These are phyloP conservation scores for Poteriospumella lacustris DNA, from an alignment of 108 stramenopile species.

Conservation along the genomic window DNA sequence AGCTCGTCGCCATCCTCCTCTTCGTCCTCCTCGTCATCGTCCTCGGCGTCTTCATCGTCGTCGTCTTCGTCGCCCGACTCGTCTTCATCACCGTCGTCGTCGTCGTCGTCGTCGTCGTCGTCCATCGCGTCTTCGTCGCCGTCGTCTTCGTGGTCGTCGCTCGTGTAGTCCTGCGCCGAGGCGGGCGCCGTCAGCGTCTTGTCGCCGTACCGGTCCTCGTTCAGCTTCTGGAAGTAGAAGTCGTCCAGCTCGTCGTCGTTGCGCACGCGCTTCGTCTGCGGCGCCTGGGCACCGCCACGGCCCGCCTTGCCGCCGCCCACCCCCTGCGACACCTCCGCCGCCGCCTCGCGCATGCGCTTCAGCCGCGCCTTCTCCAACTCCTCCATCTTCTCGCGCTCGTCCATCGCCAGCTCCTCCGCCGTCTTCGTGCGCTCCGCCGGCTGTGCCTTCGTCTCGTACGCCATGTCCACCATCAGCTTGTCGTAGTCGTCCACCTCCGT, in stretches of 20 bases:
- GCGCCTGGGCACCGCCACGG: not conserved
- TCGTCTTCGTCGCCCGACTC: conserved; percentile 72
- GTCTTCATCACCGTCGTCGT: conserved; percentile 61
- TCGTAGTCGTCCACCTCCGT: conserved; percentile 70
- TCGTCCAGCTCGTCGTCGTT: not conserved
- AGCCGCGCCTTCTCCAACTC: conserved; percentile 76
- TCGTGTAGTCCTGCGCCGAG: not conserved
- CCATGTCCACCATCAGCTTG: conserved; percentile 30
- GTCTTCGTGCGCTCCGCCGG: conserved; percentile 90
- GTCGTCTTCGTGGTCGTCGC: not conserved
- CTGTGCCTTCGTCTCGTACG: conserved; percentile 52
- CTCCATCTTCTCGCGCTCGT: conserved; percentile 75
- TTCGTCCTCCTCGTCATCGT: not conserved
- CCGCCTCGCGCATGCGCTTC: conserved; percentile 65
- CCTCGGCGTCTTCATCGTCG: conserved; percentile 52
- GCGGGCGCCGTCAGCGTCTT: not conserved
- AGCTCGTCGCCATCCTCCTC: not conserved
- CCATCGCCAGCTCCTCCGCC: conserved; percentile 84
- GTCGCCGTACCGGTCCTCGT: not conserved
- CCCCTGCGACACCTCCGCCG: not conserved
- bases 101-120: conserved; percentile 41
- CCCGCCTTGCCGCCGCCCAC: not conserved
- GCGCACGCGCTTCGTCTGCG: not conserved
- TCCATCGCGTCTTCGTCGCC: not conserved
- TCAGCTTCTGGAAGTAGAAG: not conserved